These are phyloP conservation scores for Coniophora puteana DNA, from an alignment of 1,284 basidiomycete genomes.

Conservation along the genomic window DNA sequence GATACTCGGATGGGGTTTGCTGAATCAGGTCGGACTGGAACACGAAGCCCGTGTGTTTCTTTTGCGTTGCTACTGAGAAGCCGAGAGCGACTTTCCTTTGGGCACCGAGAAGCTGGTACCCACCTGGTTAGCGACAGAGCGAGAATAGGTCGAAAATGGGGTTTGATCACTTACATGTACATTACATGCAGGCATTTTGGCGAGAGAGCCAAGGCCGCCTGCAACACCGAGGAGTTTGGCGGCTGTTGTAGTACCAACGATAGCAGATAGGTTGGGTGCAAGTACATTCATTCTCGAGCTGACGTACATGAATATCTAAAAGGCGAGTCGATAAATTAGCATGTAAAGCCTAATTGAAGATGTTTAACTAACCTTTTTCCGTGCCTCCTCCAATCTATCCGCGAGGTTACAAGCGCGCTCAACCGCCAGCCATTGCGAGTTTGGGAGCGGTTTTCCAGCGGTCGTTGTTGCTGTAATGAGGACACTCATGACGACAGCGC, in stretches of 20 bases:
- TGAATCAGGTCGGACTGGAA: slow-evolving; percentile 90
- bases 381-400: slow-evolving; percentile 81
- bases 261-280: slow-evolving; percentile 96
- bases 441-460: slow-evolving; percentile 69
- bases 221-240: slow-evolving; percentile 98
- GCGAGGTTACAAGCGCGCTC: slow-evolving; percentile 86
- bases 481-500: slow-evolving; percentile 96
- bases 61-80: slow-evolving; percentile 76
- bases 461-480: slow-evolving; percentile 94
- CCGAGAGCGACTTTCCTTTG: slow-evolving; percentile 88
- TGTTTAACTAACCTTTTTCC: slow-evolving; percentile 68
- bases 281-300: slow-evolving; percentile 98
- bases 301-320: slow-evolving; percentile 94
- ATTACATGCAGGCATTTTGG: slow-evolving; percentile 95
- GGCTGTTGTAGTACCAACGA: slow-evolving; percentile 97
- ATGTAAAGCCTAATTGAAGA: too few relatives aligned
- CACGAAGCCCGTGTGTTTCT: slow-evolving; percentile 95
- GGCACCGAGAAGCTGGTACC: slow-evolving; percentile 81
- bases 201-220: slow-evolving; percentile 86
- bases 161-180: slow-evolving; percentile 66
- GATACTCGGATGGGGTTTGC: slow-evolving; percentile 86
- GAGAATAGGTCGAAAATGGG: neutral
- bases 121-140: slow-evolving; percentile 3
- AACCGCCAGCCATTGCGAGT: slow-evolving; percentile 77
- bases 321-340: slow-evolving; percentile 28